Percentiles rank a stretch among this genome's conserved stretches.
Conservation (phyloP, 2,329 filamentous ascomycete species). For the Pezicula neosporulosa region DNA sequence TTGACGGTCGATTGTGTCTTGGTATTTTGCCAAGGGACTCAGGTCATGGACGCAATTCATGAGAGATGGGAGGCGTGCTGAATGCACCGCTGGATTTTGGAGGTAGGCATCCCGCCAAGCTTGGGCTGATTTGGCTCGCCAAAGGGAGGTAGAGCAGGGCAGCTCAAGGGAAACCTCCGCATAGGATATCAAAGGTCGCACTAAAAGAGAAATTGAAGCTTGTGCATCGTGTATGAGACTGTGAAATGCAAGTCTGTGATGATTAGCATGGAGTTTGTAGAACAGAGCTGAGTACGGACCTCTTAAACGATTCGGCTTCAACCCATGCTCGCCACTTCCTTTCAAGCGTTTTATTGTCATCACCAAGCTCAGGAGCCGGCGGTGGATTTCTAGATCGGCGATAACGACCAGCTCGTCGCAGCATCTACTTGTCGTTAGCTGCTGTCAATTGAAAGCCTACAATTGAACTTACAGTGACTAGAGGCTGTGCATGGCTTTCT, state of each 20-base stretch:
- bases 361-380: conserved; percentile 48
- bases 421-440: conserved; percentile 41
- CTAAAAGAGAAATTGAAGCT: conserved; percentile 63
- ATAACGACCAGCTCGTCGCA: conserved; percentile 40
- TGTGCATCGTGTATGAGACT: conserved; percentile 64
- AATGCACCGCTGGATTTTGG: background rate
- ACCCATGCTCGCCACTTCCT: conserved; percentile 65
- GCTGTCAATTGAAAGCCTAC: background rate
- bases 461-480: conserved; percentile 6
- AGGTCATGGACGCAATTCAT: conserved; percentile 13
- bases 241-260: conserved; percentile 55
- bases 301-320: conserved; percentile 62
- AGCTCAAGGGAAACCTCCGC: conserved; percentile 65
- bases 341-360: conserved; percentile 54
- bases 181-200: conserved; percentile 64
- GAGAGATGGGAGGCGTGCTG: conserved; percentile 10
- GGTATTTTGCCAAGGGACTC: conserved; percentile 1
- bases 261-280: conserved; percentile 5
- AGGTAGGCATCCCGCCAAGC: conserved; percentile 64
- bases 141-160: conserved; percentile 58
- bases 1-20: conserved; percentile 50
- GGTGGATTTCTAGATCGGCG: conserved; percentile 49
- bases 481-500: conserved; percentile 50
- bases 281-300: conserved; percentile 32
- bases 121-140: conserved; percentile 59